Base-by-base conservation (phyloP, 1,139 yeast genomes). In the Magnusiomyces clavatus region DNA sequence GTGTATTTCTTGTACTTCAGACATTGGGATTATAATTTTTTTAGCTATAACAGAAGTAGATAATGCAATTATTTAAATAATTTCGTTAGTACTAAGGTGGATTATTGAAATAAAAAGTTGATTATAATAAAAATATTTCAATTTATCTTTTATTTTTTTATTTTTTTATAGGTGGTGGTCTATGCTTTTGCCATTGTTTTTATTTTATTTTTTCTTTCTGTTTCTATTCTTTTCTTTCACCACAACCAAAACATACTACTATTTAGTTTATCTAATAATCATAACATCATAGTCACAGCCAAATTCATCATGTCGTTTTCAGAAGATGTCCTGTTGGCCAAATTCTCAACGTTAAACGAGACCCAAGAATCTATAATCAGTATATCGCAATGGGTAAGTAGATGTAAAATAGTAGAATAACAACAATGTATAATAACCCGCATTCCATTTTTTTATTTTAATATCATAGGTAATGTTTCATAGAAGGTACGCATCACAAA, bases 351-450 rank as follows among this genome's bases (percentile, higher is more conserved):
- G 10, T 72, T 87, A 47, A 83, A 81, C 61, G 95, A 85, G 58
- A 82, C 95, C 0, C 95, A 85, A 64, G 94, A 86, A 56, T 80
- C 90, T 11, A 87, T 41, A 76, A 12, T 72, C 87, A 47, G 83
- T 81, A 61, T 94, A 24, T 82, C 95, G 0, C 94, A 86, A 64
- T 88, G 95, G 95, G 83, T 83, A 41, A 70, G 64, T 53, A n/a
- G 44, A 19, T 12, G 19, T 14, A n/a, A n/a, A 39, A 39, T 14
- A 39, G 20, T 37, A 37, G 10, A 47, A 14, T 11, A 14, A 12
- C 11, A 2, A 24, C 16, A 37, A 10, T 17, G 10, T 29, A 31
- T 19, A 37, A 14, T 43, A 43, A 41, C 36, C 8, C 8, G 24
- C 24, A 12, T n/a, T 45, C 35, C 11, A 3, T 31, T 16, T 5